Base-by-base conservation (phyloP, 768 basidiomycete species). In the Saitozyma podzolica region DNA sequence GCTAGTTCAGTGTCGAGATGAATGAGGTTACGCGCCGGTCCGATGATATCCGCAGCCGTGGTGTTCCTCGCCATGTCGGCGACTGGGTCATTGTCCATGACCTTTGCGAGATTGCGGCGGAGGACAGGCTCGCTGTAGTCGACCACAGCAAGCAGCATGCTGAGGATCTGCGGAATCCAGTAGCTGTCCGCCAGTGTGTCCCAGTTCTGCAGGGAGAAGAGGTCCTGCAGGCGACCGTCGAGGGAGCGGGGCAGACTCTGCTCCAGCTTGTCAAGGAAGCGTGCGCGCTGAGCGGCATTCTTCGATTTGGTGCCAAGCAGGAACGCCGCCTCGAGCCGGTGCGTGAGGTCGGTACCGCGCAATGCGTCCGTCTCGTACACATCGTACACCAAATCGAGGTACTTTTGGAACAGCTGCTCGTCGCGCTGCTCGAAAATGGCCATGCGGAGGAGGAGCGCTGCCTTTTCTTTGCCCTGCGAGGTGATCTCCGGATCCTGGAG, bases 191-290 rank as follows among this genome's bases (percentile, higher is more conserved):
- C 86, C 17, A 99, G 80, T 1, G 88, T 86, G 60, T 98, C 96
- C 96, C 96, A 99, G 70, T 84, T 92, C 79, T 98, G 95, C 14
- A 94, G 89, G 29, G 90, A 92, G 45, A 95, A 83, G 66, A 98
- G 87, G 78, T 94, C 97, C 47, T 89, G 88, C 52, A 99, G 79
- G 37, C 96, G 89, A 62, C 85, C 87, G 61, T 86, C 85, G 10
- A 96, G 83, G 1, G 89, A 88, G 41, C 89, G 86, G 40, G 94
- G 91, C 54, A 97, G 86, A 74, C 89, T 94, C 70, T 86, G 83
- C 70, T 98, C 94, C 65, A 98, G 83, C 49, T 96, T 84, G 75
- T 93, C 91, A 70, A 97, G 84, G 81, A 98, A 99, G 47, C 85
- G 84, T 62, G 89, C 88, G 53, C 96, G 86, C 29, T 96, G 83